A percentile compares a stretch with the other conserved stretches of the same genome.
phyloP scores from a whole-genome alignment of 768 basidiomycete genomes.

The Russula ochroleuca region DNA sequence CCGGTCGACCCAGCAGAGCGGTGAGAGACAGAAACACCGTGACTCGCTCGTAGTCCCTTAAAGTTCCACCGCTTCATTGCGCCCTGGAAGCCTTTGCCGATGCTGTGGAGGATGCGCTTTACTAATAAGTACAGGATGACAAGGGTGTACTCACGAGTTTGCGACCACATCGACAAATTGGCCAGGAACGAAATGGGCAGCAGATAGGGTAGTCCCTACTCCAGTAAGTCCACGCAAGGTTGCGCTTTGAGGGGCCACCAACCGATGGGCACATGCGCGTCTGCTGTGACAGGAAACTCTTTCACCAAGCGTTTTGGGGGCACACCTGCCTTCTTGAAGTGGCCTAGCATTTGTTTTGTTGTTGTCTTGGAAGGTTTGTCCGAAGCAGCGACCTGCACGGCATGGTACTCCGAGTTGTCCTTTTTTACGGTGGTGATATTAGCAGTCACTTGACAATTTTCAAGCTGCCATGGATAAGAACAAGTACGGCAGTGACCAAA shows the following conservation, averaged over 20 bases:
- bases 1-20: conserved; percentile 91
- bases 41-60: conserved; percentile 85
- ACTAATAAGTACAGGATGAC: background rate
- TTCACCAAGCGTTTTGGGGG: conserved; percentile 77
- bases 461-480: conserved; percentile 47
- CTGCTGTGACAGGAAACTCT: conserved; percentile 84
- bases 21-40: conserved; percentile 95
- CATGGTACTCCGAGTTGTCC: conserved; percentile 74
- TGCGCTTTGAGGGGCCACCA: conserved; percentile 32
- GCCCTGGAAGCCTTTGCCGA: conserved; percentile 97
- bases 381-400: conserved; percentile 89
- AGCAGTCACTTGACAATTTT: conserved; percentile 85
- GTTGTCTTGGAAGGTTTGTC: conserved; percentile 69
- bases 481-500: background rate
- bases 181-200: conserved; percentile 94
- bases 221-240: background rate
- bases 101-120: conserved; percentile 43
- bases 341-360: conserved; percentile 78
- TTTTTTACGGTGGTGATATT: conserved; percentile 62
- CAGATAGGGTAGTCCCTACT: conserved; percentile 81
- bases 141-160: conserved; percentile 63
- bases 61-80: conserved; percentile 97
- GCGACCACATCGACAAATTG: conserved; percentile 91
- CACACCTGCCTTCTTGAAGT: conserved; percentile 81
- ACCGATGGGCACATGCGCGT: conserved; percentile 90